Percentiles rank a stretch among this genome's conserved stretches.
Evolutionary conservation across 805 yeast species (phyloP).

Genomic region (Wickerhamomyces queroliae): DNA sequence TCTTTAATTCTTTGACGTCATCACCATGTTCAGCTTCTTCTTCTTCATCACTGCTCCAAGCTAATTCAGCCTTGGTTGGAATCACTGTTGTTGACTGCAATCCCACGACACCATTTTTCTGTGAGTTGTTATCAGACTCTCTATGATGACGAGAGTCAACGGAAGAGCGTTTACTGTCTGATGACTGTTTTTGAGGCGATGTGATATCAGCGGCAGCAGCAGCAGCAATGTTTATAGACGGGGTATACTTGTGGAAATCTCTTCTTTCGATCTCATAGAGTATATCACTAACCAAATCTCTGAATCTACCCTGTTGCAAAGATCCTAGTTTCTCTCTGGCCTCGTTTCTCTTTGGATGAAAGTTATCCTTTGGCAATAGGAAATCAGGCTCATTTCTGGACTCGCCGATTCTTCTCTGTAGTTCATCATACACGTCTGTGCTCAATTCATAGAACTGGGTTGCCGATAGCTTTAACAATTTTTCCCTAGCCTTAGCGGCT

Average conservation of each 20-base stretch:
- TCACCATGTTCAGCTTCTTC: too few species aligned
- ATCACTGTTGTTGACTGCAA: conserved; percentile 63
- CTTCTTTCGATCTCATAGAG: conserved; percentile 81
- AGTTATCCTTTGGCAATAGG: conserved; percentile 61
- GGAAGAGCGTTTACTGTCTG: background rate
- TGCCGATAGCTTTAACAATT: conserved; percentile 70
- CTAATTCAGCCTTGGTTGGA: conserved; percentile 80
- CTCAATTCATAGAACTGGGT: conserved; percentile 86
- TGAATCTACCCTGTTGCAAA: conserved; percentile 75
- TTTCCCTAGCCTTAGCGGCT: conserved; percentile 80
- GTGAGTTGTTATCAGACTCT: conserved; percentile 2
- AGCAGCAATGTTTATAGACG: conserved; percentile 3
- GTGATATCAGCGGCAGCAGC: background rate
- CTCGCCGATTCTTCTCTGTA: conserved; percentile 69
- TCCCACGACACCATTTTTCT: conserved; percentile 26
- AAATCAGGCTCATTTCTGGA: conserved; percentile 53
- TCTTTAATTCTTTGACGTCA: background rate
- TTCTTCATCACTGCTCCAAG: conserved; percentile 87
- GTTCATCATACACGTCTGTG: conserved; percentile 92
- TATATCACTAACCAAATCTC: conserved; percentile 87
- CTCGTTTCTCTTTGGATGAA: conserved; percentile 92
- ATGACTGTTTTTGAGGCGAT: too few species aligned
- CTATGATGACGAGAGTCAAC: background rate
- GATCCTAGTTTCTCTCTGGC: conserved; percentile 89
- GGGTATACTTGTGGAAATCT: conserved; percentile 39